phyloP scores from a whole-genome alignment of 768 basidiomycete species.

The Pisolithus microcarpus region DNA sequence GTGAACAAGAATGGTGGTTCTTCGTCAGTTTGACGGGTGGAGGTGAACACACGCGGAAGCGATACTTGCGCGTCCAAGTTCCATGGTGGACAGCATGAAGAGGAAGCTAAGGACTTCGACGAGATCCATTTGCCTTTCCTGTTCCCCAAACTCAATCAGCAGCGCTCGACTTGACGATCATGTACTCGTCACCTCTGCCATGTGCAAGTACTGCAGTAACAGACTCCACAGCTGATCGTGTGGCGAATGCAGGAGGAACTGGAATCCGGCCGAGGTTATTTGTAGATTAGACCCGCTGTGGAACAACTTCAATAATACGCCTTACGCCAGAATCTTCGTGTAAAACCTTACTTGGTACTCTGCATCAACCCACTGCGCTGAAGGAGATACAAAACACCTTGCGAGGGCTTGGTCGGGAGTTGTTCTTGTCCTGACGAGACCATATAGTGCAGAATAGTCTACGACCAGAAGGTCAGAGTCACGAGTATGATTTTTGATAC shows the following conservation, averaged over 20 bases:
- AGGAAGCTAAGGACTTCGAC: slow-evolving; percentile 91
- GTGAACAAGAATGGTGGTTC: slow-evolving; percentile 6
- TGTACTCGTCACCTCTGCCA: slow-evolving; percentile 58
- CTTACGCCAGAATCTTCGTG: background rate
- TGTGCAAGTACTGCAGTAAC: slow-evolving; percentile 80
- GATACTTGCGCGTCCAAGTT: slow-evolving; percentile 71
- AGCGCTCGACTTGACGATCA: slow-evolving; percentile 4
- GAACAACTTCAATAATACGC: background rate
- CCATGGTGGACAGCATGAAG: slow-evolving; percentile 96
- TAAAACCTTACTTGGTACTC: slow-evolving; percentile 46
- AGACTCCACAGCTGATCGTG: slow-evolving; percentile 95
- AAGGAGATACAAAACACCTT: slow-evolving; percentile 77
- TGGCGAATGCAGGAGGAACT: slow-evolving; percentile 90
- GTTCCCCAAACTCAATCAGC: slow-evolving; percentile 41
- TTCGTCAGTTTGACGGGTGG: background rate
- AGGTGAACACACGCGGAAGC: background rate
- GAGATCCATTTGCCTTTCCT: slow-evolving; percentile 87
- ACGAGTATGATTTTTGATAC: background rate
- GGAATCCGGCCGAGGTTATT: slow-evolving; percentile 94
- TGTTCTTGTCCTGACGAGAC: slow-evolving; percentile 87
- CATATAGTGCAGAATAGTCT: slow-evolving; percentile 98
- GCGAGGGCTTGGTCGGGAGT: slow-evolving; percentile 65
- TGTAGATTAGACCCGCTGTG: slow-evolving; percentile 50
- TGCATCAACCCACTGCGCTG: slow-evolving; percentile 85
- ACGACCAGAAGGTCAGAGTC: background rate